A percentile compares a stretch with the other conserved stretches of the same genome.
These are phyloP conservation scores for Candida pini DNA, from an alignment of 805 yeast species.

Conservation along the genomic window DNA sequence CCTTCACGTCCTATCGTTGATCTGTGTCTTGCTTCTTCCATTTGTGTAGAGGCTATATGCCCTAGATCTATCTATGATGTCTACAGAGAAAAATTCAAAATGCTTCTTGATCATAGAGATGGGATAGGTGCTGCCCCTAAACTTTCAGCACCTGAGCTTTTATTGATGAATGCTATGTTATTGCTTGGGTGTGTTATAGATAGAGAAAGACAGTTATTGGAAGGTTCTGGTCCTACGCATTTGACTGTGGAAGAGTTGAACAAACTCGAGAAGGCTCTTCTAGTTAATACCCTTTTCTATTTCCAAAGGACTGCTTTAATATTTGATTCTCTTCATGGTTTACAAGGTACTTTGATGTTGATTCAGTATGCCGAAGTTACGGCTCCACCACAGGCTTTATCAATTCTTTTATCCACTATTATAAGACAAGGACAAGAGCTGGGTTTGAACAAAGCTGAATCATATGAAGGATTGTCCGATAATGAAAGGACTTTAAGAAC, in stretches of 20 bases:
- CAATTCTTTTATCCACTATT: conserved; percentile 38
- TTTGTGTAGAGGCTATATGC: too few relatives aligned
- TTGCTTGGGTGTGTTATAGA: conserved; percentile 13
- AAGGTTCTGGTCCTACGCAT: conserved; percentile 1
- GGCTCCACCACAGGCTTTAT: conserved; percentile 34
- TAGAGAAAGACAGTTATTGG: conserved; percentile 4
- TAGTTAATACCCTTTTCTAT: conserved; percentile 42
- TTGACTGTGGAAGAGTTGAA: conserved; percentile 17
- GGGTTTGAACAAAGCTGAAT: conserved; percentile 50
- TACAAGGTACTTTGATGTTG: conserved; percentile 48
- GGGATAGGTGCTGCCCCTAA: conserved; percentile 16
- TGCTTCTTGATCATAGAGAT: conserved; percentile 17
- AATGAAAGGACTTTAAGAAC: conserved; percentile 35
- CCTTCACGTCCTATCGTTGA: conserved; percentile 25
- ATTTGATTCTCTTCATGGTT: conserved; percentile 45
- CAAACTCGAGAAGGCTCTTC: conserved; percentile 25
- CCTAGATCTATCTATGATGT: neutral
- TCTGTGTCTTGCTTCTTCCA: conserved; percentile 10
- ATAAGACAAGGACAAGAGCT: conserved; percentile 50
- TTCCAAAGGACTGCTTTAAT: conserved; percentile 44
- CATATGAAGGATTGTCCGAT: conserved; percentile 30
- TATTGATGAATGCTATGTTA: conserved; percentile 27
- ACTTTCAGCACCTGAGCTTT: conserved; percentile 27
- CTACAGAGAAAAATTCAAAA: neutral
- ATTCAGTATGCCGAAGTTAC: conserved; percentile 32